A percentile compares a stretch with the other conserved stretches of the same genome.
Conservation (phyloP, 176 grass and related monocot species). For the Oryza meyeriana region DNA sequence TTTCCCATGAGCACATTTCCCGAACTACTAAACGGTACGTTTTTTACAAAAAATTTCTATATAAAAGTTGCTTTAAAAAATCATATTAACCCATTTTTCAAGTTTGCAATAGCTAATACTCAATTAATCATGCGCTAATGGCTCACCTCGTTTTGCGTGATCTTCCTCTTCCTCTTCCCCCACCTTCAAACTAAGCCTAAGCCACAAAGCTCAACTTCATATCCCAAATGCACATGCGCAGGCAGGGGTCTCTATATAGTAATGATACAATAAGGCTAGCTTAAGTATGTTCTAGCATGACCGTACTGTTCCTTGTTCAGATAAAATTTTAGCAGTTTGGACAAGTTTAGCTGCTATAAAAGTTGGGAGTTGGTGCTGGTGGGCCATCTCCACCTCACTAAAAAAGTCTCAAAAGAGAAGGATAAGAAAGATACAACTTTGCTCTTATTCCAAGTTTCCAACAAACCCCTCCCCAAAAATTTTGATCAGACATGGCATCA, state of each 20-base stretch:
- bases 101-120: no score
- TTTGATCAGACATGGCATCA: neutral
- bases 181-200: no score
- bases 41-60: no score
- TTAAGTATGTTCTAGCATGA: neutral
- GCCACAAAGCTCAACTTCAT: neutral
- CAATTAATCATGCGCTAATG: no score
- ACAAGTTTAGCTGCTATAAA: neutral
- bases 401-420: neutral
- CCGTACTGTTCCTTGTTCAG: neutral
- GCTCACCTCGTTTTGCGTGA: no score
- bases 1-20: no score
- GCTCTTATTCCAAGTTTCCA: neutral
- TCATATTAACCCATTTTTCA: no score
- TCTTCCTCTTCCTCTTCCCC: no score
- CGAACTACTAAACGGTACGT: no score
- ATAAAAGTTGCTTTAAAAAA: no score
- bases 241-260: neutral
- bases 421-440: neutral
- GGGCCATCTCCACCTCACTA: neutral
- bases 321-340: constrained; percentile 1
- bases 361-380: neutral
- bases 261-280: neutral
- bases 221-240: neutral
- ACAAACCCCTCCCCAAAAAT: neutral